phyloP scores from a whole-genome alignment of 495 filamentous ascomycete species.

The Hyaloscypha bicolor region DNA sequence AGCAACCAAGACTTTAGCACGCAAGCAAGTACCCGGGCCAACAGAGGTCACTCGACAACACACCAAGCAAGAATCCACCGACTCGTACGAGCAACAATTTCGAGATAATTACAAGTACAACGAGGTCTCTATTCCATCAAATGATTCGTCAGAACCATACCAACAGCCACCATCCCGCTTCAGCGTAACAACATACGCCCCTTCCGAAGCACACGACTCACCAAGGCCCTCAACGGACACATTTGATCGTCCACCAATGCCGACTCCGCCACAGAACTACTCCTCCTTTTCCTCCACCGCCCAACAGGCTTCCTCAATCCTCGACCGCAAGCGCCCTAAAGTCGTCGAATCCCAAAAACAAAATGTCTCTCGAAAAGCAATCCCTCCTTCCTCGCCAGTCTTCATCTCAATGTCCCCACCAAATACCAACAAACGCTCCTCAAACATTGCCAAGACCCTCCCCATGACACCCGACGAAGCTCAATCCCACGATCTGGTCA shows the following conservation, averaged over 20 bases:
- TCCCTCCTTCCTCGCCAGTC: conserved; percentile 26
- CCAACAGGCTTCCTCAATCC: conserved; percentile 14
- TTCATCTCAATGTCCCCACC: conserved; percentile 29
- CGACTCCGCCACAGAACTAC: conserved; percentile 17
- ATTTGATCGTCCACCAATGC: conserved; percentile 28
- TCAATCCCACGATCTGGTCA: conserved; percentile 60
- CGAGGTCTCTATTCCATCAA: conserved; percentile 18
- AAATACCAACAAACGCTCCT: conserved; percentile 15
- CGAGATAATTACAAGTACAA: conserved; percentile 32
- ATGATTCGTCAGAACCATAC: conserved; percentile 27
- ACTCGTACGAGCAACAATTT: conserved; percentile 35
- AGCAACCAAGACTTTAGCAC: conserved; percentile 9
- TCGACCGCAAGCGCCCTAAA: conserved; percentile 28
- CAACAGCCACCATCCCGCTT: conserved; percentile 67
- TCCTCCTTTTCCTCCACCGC: neutral
- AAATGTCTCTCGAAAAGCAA: conserved; percentile 26
- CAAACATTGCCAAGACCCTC: conserved; percentile 52
- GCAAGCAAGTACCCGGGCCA: neutral
- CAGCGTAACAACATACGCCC: conserved; percentile 72
- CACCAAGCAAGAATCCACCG: conserved; percentile 36
- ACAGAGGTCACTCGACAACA: conserved; percentile 17
- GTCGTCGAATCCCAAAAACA: conserved; percentile 11
- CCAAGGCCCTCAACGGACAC: conserved; percentile 54
- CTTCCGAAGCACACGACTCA: conserved; percentile 51
- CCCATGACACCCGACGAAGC: conserved; percentile 60